Base-by-base conservation (phyloP, 495 filamentous ascomycete genomes). In the Aspergillus ellipticus region DNA sequence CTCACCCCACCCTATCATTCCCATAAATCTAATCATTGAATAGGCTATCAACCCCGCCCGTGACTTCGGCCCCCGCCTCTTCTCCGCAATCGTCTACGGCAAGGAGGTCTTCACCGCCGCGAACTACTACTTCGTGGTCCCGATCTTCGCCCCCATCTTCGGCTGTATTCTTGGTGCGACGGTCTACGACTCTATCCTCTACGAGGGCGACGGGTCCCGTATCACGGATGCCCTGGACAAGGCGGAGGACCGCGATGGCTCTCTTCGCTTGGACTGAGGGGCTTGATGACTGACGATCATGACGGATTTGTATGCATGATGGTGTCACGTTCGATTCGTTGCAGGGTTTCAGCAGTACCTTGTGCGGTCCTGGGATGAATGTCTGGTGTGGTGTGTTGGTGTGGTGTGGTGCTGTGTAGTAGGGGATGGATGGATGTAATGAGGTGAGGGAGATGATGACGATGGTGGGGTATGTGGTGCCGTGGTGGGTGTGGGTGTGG, bases 21-120 rank as follows among this genome's bases (percentile, higher is more conserved):
- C 17, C 1, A 10, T 16, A 6, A 11, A 47, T 26, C 60, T 59
- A 42, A 63, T 47, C 2, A 15, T 26, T 39, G 24, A 9, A 26
- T 37, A 72, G 69, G 69, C 69, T 20, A 63, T 72, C 19, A 72
- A 72, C 46, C 69, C 69, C 0, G 69, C 69, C 3, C 51, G 69
- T 56, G 69, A 72, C 47, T 68, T 72, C 45, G 69, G 69, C 1
- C 69, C 69, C 1, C 55, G 69, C 29, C 39, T 72, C 10, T 70
- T 72, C 60, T 72, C 69, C 16, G 65, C 69, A n/a, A 60, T 70
- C 28, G 11, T 72, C 11, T 72, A 72, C 47, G 69, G 69, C 11
- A 46, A 51, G 0, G 69, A 72, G 21, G 69, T 72, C 2, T 72
- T 72, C 16, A 66, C 62, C 2, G 52, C 69, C 9, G 67, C 59